A percentile compares a stretch with the other conserved stretches of the same genome.
These are phyloP conservation scores for Candida pseudoviswanathii DNA, from an alignment of 1,139 yeast genomes.

Conservation along the genomic window DNA sequence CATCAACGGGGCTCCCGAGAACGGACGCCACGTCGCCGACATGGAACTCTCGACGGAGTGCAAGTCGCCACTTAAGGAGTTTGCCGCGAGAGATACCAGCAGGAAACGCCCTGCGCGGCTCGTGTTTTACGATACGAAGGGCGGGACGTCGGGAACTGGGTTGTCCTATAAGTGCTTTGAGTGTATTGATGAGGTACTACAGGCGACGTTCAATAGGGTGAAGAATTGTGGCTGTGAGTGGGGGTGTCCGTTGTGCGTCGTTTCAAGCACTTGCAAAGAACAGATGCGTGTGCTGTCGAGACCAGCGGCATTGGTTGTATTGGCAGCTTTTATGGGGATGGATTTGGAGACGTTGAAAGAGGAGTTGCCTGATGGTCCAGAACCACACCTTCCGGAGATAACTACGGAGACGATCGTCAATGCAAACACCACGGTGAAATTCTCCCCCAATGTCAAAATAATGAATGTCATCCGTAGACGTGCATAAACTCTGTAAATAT, in stretches of 20 bases:
- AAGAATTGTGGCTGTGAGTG: constrained; percentile 71
- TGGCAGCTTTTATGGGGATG: constrained; percentile 53
- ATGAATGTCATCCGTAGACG: constrained; percentile 35
- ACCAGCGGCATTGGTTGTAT: constrained; percentile 77
- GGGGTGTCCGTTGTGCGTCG: constrained; percentile 91
- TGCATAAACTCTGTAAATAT: neutral
- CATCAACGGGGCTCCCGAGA: constrained; percentile 39
- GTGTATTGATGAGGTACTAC: constrained; percentile 64
- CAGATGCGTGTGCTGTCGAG: constrained; percentile 81
- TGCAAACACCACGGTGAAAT: constrained; percentile 52
- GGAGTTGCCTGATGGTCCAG: constrained; percentile 76
- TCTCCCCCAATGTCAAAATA: constrained; percentile 61
- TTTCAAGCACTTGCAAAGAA: constrained; percentile 79
- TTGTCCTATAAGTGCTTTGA: constrained; percentile 78
- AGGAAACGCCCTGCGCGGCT: constrained; percentile 85
- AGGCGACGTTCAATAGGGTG: constrained; percentile 60
- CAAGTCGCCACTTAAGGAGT: constrained; percentile 95
- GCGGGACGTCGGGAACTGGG: constrained; percentile 80
- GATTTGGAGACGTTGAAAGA: constrained; percentile 42
- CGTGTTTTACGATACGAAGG: constrained; percentile 79
- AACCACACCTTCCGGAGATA: constrained; percentile 70
- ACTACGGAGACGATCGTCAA: constrained; percentile 69
- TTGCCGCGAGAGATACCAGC: constrained; percentile 67
- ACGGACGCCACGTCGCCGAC: constrained; percentile 25
- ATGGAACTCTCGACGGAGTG: constrained; percentile 90